Evolutionary conservation across 352 stramenopile species (phyloP).

Genomic region (Phytopythium ostracodes): DNA sequence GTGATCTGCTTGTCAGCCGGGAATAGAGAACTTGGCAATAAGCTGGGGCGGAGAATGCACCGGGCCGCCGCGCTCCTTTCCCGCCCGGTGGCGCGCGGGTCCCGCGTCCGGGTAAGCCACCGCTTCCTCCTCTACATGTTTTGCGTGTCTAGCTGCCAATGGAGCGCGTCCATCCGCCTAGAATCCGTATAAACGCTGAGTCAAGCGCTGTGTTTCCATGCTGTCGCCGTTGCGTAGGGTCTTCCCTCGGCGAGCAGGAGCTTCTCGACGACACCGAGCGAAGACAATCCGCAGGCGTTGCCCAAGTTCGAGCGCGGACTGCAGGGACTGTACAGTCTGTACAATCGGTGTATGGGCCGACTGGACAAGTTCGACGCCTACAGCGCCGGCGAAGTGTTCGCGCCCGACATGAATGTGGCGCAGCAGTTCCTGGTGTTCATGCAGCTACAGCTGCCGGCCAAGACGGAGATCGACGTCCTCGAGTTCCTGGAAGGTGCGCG

Average conservation of each 20-base stretch:
- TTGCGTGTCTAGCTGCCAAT: neutral
- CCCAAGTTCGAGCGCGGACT: conserved; percentile 15
- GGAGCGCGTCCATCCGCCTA: neutral
- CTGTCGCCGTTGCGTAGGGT: neutral
- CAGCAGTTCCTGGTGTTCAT: conserved; percentile 22
- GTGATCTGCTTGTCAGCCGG: neutral
- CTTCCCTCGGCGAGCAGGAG: neutral
- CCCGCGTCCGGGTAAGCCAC: neutral
- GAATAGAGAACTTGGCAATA: neutral
- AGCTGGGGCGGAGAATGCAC: neutral
- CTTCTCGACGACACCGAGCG: conserved; percentile 8
- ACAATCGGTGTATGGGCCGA: conserved; percentile 17
- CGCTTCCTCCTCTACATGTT: neutral
- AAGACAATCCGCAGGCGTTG: neutral
- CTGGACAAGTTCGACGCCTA: conserved; percentile 31
- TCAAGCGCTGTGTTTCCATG: neutral
- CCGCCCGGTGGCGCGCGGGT: neutral
- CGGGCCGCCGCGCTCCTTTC: neutral
- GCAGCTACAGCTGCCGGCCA: conserved; percentile 29
- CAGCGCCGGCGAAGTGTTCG: conserved; percentile 19
- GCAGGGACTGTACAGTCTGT: conserved; percentile 11
- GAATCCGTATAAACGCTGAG: neutral
- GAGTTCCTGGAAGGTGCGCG: conserved; percentile 44
- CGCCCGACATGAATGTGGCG: conserved; percentile 9
- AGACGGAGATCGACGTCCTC: conserved; percentile 30